A percentile compares a stretch with the other conserved stretches of the same genome.
phyloP scores from a whole-genome alignment of 768 basidiomycete species.

The Mycena latifolia region DNA sequence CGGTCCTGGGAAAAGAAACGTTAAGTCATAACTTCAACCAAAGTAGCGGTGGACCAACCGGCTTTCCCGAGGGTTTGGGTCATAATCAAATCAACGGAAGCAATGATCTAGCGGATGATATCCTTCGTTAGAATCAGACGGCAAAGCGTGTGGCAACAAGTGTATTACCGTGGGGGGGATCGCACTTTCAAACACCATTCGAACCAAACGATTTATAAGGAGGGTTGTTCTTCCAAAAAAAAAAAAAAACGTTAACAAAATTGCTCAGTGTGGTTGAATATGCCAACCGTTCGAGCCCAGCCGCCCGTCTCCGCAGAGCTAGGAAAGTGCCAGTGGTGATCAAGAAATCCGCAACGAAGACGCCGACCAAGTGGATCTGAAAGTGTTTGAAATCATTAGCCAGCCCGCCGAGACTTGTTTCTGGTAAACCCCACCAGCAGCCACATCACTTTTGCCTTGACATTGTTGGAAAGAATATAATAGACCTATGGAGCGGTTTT shows the following conservation, averaged over 20 bases:
- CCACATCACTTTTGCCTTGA: constrained; percentile 8
- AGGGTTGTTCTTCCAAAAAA: constrained; percentile 14
- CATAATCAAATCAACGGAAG: constrained; percentile 23
- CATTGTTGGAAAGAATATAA: constrained; percentile 8
- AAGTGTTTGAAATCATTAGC: background rate
- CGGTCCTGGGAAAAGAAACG: background rate
- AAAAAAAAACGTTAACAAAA: background rate
- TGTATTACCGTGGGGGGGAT: constrained; percentile 4
- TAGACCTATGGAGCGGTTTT: background rate
- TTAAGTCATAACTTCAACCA: background rate
- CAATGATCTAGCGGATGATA: constrained; percentile 12
- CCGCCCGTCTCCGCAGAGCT: constrained; percentile 3
- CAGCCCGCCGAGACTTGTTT: background rate
- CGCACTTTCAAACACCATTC: constrained; percentile 23
- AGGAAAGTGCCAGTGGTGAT: constrained; percentile 20
- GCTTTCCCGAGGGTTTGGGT: constrained; percentile 12
- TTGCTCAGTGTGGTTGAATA: background rate
- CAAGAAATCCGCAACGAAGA: constrained; percentile 21
- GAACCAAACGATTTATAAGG: constrained; percentile 17
- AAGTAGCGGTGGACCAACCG: background rate
- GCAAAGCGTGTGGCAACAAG: no score
- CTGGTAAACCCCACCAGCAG: constrained; percentile 10
- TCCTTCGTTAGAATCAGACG: background rate
- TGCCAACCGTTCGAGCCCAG: constrained; percentile 15
- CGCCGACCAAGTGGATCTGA: constrained; percentile 26